phyloP scores from a whole-genome alignment of 2,329 filamentous ascomycete genomes.

The Fusarium decemcellulare region DNA sequence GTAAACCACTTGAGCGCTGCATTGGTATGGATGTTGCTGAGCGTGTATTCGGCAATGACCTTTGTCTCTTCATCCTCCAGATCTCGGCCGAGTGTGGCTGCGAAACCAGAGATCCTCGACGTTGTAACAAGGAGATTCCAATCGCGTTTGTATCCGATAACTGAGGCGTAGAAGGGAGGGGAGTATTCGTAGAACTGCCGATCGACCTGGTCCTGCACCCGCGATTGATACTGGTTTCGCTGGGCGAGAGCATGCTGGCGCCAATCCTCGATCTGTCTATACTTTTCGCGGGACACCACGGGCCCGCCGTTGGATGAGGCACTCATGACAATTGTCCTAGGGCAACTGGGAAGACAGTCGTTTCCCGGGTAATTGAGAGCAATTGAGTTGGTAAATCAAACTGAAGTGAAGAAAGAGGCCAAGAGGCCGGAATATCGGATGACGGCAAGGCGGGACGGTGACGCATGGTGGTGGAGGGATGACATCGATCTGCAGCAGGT shows the following conservation, averaged over 20 bases:
- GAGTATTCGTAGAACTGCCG: slow-evolving; percentile 51
- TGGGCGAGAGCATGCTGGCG: slow-evolving; percentile 47
- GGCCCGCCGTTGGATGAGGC: slow-evolving; percentile 31
- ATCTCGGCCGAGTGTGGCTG: slow-evolving; percentile 47
- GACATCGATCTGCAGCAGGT: slow-evolving; percentile 42
- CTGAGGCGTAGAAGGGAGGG: slow-evolving; percentile 50
- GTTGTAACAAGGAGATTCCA: slow-evolving; percentile 49
- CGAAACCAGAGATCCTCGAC: slow-evolving; percentile 46
- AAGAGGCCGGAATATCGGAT: slow-evolving; percentile 30
- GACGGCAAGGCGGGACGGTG: slow-evolving; percentile 41
- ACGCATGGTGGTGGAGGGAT: slow-evolving; percentile 40
- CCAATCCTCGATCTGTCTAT: slow-evolving; percentile 51
- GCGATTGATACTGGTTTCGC: slow-evolving; percentile 49
- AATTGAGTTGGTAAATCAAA: not conserved
- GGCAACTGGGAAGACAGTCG: no score
- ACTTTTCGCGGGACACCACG: slow-evolving; percentile 41
- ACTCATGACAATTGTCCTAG: slow-evolving; percentile 31
- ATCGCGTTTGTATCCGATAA: slow-evolving; percentile 47
- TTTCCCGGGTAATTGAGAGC: not conserved
- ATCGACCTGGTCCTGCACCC: slow-evolving; percentile 50
- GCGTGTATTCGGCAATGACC: slow-evolving; percentile 52
- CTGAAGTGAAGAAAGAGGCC: not conserved
- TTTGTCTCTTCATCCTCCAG: slow-evolving; percentile 55
- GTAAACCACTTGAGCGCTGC: slow-evolving; percentile 48
- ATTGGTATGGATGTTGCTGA: slow-evolving; percentile 51